A percentile compares a stretch with the other conserved stretches of the same genome.
Evolutionary conservation across 176 grass and related monocot species (phyloP).

Genomic region (Musa schizocarpa): DNA sequence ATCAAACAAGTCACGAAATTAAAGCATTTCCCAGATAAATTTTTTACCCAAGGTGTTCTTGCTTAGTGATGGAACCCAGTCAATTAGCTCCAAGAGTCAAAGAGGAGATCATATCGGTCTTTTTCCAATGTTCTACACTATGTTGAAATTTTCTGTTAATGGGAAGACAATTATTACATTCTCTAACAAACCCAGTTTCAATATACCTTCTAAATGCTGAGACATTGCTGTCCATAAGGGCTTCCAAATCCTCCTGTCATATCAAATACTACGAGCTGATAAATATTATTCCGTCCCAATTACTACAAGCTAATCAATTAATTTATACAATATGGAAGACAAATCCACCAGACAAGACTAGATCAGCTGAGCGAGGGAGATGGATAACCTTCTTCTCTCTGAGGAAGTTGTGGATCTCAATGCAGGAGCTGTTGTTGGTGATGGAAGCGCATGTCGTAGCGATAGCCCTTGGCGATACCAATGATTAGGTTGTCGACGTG

Average conservation of each 20-base stretch:
- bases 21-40: not conserved
- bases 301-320: no score
- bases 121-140: no score
- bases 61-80: no score
- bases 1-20: not conserved
- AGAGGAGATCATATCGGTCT: no score
- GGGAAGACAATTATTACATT: no score
- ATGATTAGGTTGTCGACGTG: constrained; percentile 89
- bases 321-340: not conserved
- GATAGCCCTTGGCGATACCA: constrained; percentile 62
- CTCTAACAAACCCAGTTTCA: no score
- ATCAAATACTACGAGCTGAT: no score
- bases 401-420: constrained; percentile 82
- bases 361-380: not conserved
- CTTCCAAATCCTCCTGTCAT: no score
- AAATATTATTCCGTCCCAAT: no score
- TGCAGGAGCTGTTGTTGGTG: constrained; percentile 40
- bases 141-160: no score
- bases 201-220: not conserved
- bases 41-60: no score
- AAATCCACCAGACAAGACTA: not conserved
- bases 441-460: constrained; percentile 89
- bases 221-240: not conserved
- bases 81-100: no score
- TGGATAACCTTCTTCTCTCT: constrained; percentile 69